These are phyloP conservation scores for Corchorus olitorius DNA, from an alignment of 345 rosid genomes.

Conservation along the genomic window DNA sequence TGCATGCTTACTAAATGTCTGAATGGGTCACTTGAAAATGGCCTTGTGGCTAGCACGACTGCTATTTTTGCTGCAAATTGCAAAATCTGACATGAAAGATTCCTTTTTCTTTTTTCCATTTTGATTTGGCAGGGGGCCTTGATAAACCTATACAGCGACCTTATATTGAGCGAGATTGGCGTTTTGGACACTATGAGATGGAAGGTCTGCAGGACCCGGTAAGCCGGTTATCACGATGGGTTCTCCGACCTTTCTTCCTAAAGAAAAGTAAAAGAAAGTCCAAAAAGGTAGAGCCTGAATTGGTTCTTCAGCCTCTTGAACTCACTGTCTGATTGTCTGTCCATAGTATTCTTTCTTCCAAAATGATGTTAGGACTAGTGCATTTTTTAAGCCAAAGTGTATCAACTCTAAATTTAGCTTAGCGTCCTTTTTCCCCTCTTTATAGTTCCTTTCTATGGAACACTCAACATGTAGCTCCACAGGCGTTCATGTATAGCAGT, in stretches of 20 bases:
- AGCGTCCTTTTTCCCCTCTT: not conserved
- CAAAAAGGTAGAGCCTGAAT: conserved; percentile 39
- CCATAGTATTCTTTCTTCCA: too few species aligned
- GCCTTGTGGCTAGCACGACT: too few species aligned
- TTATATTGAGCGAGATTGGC: conserved; percentile 73
- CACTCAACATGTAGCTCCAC: not conserved
- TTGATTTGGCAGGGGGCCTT: conserved; percentile 70
- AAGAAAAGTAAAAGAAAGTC: conserved; percentile 44
- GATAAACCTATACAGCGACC: conserved; percentile 68
- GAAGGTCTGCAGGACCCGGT: conserved; percentile 95
- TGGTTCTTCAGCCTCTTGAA: conserved; percentile 49
- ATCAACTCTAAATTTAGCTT: too few species aligned
- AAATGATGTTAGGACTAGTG: too few species aligned
- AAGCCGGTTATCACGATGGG: conserved; percentile 54
- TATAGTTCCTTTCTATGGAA: not conserved
- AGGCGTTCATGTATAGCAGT: not conserved
- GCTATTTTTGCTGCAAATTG: too few species aligned
- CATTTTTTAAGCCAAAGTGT: too few species aligned
- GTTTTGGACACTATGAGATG: conserved; percentile 93
- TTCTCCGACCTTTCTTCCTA: conserved; percentile 51
- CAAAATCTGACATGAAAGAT: not conserved
- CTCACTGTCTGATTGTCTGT: conserved; percentile 30
- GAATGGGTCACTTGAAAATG: too few species aligned
- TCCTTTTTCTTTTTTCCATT: too few species aligned
- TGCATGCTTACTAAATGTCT: too few species aligned